Evolutionary conservation across 2,329 filamentous ascomycete species (phyloP).

Genomic region (Bipolaris oryzae): DNA sequence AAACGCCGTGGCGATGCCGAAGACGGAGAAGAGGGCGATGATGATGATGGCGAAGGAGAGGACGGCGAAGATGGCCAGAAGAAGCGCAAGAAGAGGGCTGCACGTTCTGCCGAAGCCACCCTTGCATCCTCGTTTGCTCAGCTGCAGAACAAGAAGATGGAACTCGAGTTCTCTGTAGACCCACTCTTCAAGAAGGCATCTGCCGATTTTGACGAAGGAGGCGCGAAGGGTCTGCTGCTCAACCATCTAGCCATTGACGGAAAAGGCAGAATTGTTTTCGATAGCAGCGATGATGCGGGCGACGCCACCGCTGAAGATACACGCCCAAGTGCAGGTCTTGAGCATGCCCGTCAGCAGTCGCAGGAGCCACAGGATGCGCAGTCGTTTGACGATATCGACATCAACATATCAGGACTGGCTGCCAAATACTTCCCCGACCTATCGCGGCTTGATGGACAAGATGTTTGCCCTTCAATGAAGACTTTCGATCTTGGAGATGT

Average conservation of each 20-base stretch:
- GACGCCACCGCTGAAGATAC: constrained; percentile 57
- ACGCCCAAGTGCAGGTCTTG: constrained; percentile 54
- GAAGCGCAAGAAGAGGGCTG: constrained; percentile 77
- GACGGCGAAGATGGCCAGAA: constrained; percentile 62
- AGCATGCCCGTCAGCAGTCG: constrained; percentile 42
- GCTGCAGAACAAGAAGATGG: constrained; percentile 94
- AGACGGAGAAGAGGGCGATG: constrained; percentile 54
- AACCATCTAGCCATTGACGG: constrained; percentile 97
- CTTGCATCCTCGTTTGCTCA: constrained; percentile 86
- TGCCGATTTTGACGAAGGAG: constrained; percentile 97
- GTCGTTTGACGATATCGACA: constrained; percentile 67
- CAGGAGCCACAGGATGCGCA: constrained; percentile 46
- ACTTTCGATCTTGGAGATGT: constrained; percentile 89
- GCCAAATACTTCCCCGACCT: constrained; percentile 87
- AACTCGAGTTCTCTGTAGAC: constrained; percentile 94
- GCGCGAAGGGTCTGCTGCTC: constrained; percentile 89
- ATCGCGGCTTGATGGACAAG: constrained; percentile 76
- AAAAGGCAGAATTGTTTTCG: constrained; percentile 92
- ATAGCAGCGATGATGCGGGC: constrained; percentile 87
- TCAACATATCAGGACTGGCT: constrained; percentile 77
- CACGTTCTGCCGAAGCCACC: constrained; percentile 89
- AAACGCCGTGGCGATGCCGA: constrained; percentile 49
- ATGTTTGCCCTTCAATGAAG: constrained; percentile 94
- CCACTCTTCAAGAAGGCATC: constrained; percentile 99
- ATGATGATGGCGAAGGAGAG: constrained; percentile 70